phyloP scores from a whole-genome alignment of 139 green algal species.

The Edaphochlamys debaryana region DNA sequence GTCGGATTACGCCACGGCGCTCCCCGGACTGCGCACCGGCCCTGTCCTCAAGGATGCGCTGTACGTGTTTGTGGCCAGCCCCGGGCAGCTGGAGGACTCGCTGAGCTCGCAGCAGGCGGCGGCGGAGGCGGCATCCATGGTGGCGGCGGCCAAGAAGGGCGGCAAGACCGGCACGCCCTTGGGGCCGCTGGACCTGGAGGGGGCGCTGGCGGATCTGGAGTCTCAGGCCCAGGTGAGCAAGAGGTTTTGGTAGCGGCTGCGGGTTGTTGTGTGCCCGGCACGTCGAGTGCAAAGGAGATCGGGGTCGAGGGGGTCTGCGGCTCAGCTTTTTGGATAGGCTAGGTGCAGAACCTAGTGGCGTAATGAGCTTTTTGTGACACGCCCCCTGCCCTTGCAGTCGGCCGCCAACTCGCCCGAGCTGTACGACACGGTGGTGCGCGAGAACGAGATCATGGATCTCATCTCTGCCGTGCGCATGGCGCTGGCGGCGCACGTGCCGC shows the following conservation, averaged over 20 bases:
- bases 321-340: too few relatives aligned
- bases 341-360: too few relatives aligned
- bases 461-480: constrained; percentile 38
- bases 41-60: constrained; percentile 22
- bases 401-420: constrained; percentile 13
- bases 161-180: constrained; percentile 1
- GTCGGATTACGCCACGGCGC: constrained; percentile 9
- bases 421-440: constrained; percentile 46
- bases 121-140: background rate
- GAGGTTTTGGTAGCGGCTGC: background rate
- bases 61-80: constrained; percentile 45
- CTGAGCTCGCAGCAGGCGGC: background rate
- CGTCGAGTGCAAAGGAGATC: too few relatives aligned
- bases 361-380: too few relatives aligned
- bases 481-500: constrained; percentile 57
- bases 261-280: background rate
- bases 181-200: constrained; percentile 23
- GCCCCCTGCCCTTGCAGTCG: background rate
- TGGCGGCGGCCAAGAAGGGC: background rate
- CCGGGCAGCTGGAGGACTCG: constrained; percentile 10
- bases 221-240: constrained; percentile 22
- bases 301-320: too few relatives aligned
- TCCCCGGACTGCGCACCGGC: constrained; percentile 2
- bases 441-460: constrained; percentile 38
- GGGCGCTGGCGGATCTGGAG: constrained; percentile 25